Conservation (phyloP, 768 basidiomycete species). For the Leccinum olivaceopallidum region DNA sequence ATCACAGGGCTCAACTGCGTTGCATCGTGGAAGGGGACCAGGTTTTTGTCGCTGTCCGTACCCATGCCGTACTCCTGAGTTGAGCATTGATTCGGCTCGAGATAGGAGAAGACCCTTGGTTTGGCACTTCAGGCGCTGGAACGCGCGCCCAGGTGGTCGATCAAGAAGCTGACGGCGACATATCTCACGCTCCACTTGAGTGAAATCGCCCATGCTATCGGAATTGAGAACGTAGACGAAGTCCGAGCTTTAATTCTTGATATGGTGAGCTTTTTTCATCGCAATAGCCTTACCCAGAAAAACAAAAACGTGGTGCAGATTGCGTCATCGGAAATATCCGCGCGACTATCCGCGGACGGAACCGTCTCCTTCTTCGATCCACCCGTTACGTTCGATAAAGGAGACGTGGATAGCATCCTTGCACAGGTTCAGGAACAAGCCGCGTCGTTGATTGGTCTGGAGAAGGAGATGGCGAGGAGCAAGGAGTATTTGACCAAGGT, state of each 20-base stretch:
- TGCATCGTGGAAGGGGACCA: constrained; percentile 56
- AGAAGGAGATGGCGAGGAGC: constrained; percentile 49
- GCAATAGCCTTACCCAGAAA: constrained; percentile 3
- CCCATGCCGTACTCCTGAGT: not conserved
- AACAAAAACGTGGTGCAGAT: constrained; percentile 46
- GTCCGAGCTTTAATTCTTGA: constrained; percentile 61
- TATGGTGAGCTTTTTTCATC: constrained; percentile 56
- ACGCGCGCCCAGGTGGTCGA: constrained; percentile 73
- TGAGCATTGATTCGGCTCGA: constrained; percentile 8
- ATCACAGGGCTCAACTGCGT: constrained; percentile 45
- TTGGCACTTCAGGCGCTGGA: constrained; percentile 65
- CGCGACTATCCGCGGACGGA: constrained; percentile 62
- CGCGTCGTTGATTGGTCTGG: constrained; percentile 22
- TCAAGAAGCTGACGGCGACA: constrained; percentile 79
- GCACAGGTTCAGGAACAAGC: constrained; percentile 51
- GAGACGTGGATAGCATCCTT: constrained; percentile 61
- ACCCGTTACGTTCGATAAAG: constrained; percentile 55
- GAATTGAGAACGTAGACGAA: constrained; percentile 48
- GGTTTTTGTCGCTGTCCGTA: constrained; percentile 52
- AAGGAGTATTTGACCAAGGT: constrained; percentile 78
- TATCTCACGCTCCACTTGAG: constrained; percentile 75
- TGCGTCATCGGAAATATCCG: constrained; percentile 67
- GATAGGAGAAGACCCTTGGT: constrained; percentile 72
- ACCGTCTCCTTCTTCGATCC: constrained; percentile 77
- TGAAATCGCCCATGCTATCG: constrained; percentile 60